Base-by-base conservation (phyloP, 2,329 filamentous ascomycete genomes). In the Fusarium musae region DNA sequence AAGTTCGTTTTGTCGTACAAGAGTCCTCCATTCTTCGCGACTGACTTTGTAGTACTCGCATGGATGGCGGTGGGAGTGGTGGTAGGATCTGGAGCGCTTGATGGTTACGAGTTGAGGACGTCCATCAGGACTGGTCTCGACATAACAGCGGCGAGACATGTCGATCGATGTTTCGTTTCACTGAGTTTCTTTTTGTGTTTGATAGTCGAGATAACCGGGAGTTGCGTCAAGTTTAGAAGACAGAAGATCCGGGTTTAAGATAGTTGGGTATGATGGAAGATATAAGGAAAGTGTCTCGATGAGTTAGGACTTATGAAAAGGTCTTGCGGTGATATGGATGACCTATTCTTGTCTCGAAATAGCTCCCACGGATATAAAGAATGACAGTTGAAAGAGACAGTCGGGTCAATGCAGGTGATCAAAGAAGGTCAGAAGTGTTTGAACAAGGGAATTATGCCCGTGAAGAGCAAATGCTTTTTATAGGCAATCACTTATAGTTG, bases 81-180 rank as follows among this genome's bases (percentile, higher is more conserved):
- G 77, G 49, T 83, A 79, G 6, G 83, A 83, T 62, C 79, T 79
- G 23, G 83, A 83, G 60, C 82, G 81, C 74, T 83, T 84, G 78
- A 84, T 70, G 47, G 80, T 77, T 30, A 85, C 82, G 60, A 82
- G 82, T 63, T 83, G 82, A 36, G 78, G 75, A 40, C 75, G 78
- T 23, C 82, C 83, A 17, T 78, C 75, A 16, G 80, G 70, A 11
- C 76, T 74, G 19, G 80, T 81, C 71, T 84, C 82, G 68, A 84
- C 73, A 58, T 79, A 83, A 73, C 79, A 81, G 28, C 79, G 80
- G 64, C 78, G 77, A 65, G 82, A 79, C 83, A 84, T 84, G 17
- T 44, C 62, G 62, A 64, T 50, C 15, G 17, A 47, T 49, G 37
- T 52, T 63, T 26, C 11, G 43, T 52, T 44, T 59, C 26, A 40